phyloP scores from a whole-genome alignment of 2,329 filamentous ascomycete species.

The Calonectria pseudoturangicola region DNA sequence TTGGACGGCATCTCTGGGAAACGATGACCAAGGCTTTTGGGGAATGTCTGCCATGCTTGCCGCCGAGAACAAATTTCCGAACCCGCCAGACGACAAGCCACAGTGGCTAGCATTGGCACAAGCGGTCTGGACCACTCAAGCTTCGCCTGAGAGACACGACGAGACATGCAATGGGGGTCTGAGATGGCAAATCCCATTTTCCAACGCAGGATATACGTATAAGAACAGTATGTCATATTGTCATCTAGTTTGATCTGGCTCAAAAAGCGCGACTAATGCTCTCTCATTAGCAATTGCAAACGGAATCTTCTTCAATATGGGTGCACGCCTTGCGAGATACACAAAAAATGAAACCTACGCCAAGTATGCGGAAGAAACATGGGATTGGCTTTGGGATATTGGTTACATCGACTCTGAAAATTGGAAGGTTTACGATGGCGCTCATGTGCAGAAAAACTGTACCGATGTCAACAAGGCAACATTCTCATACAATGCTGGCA shows the following conservation, averaged over 20 bases:
- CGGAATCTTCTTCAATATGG: conserved; percentile 78
- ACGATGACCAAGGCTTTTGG: conserved; percentile 84
- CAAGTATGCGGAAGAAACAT: conserved; percentile 78
- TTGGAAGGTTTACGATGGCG: conserved; percentile 78
- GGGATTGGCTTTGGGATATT: conserved; percentile 75
- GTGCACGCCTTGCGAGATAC: conserved; percentile 82
- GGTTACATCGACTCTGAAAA: conserved; percentile 75
- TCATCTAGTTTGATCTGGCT: background rate
- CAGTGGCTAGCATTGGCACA: conserved; percentile 80
- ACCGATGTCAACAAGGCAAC: conserved; percentile 73
- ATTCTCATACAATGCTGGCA: conserved; percentile 77
- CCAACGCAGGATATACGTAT: conserved; percentile 86
- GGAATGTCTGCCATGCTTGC: conserved; percentile 80
- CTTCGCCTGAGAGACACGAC: conserved; percentile 77
- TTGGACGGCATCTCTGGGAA: conserved; percentile 76
- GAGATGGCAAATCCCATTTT: conserved; percentile 85
- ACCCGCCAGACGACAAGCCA: conserved; percentile 72
- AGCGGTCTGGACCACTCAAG: conserved; percentile 80
- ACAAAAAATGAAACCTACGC: conserved; percentile 79
- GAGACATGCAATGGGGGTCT: conserved; percentile 80
- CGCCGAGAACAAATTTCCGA: conserved; percentile 78
- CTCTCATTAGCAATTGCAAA: conserved; percentile 71
- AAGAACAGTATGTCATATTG: conserved; percentile 73
- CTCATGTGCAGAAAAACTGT: conserved; percentile 71
- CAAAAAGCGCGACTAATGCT: background rate